Base-by-base conservation (phyloP, 2,329 filamentous ascomycete genomes). In the Paecilomyces sp. region DNA sequence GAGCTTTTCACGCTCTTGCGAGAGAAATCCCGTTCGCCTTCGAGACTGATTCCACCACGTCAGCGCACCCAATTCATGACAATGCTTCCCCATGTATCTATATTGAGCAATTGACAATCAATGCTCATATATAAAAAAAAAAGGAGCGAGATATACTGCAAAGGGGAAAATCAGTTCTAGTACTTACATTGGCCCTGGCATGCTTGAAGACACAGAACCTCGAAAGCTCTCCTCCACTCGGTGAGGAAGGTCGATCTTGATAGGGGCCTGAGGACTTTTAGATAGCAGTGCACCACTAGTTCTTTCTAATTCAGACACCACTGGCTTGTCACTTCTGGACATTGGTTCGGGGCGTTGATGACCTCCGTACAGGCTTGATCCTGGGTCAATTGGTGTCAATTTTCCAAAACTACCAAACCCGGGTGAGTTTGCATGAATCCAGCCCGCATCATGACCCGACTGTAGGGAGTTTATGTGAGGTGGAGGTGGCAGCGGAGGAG, bases 401-500 rank as follows among this genome's bases (percentile, higher is more conserved):
- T 71, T 72, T 58, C 77, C 78, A 69, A 82, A 80, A 64, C 79
- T 76, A 56, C 74, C 71, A 57, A 79, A 73, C 60, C 76, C 78
- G 54, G 77, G 77, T 56, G 78, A 77, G 72, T 88, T 87, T 63
- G 81, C 83, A 80, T 83, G 85, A 70, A 82, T 77, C 85, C 85
- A 88, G 61, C 82, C 85, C 58, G 82, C 79, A 72, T 88, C 86
- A 66, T 82, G 79, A 36, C 84, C 85, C 63, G 79, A 72, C 65
- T 79, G 76, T 64, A 85, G 74, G 61, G 85, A 82, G 64, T 79
- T 77, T 61, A 88, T 81, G 69, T 79, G 80, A 57, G 86, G 83
- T 60, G 87, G 87, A 66, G 86, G 87, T 66, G 86, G 87, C 67
- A 89, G 78, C 56, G 86, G 85, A 63, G 87, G 86, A 60, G 87